Evolutionary conservation across 352 stramenopile species (phyloP).

Genomic region (Globisporangium emineosum): DNA sequence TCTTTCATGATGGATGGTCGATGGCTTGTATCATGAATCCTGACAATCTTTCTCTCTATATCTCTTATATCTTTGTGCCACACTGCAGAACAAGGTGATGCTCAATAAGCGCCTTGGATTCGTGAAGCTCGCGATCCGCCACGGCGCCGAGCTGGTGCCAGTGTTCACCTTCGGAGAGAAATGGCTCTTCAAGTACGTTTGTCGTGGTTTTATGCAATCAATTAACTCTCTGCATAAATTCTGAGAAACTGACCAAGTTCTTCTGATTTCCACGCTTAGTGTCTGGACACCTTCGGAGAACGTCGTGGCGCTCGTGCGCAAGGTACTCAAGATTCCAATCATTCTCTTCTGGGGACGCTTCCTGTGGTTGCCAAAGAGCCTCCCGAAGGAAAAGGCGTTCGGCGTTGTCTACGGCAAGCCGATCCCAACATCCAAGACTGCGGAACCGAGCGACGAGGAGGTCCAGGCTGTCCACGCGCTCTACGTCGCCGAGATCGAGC

Average conservation of each 20-base stretch:
- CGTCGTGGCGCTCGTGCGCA: conserved; percentile 7
- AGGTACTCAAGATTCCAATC: conserved; percentile 12
- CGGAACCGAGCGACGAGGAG: conserved; percentile 59
- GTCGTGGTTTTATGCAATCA: no score
- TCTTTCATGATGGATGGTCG: no score
- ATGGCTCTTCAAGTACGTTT: conserved; percentile 55
- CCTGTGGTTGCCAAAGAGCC: conserved; percentile 67
- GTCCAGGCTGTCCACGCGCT: conserved; percentile 42
- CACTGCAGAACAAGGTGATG: conserved; percentile 54
- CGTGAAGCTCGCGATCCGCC: conserved; percentile 75
- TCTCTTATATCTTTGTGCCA: no score
- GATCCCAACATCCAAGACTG: conserved; percentile 46
- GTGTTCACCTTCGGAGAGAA: conserved; percentile 85
- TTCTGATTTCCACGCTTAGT: no score
- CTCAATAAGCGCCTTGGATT: conserved; percentile 78
- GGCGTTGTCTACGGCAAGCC: conserved; percentile 76
- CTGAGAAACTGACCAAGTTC: no score
- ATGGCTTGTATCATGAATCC: no score
- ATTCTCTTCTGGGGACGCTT: conserved; percentile 25
- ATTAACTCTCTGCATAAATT: no score
- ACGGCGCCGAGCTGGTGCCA: conserved; percentile 71
- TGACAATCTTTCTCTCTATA: no score
- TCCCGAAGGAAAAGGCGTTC: conserved; percentile 59
- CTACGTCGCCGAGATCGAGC: conserved; percentile 23
- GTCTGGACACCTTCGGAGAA: conserved; percentile 10